Evolutionary conservation across 495 filamentous ascomycete species (phyloP).

Genomic region (Annulohypoxylon maeteangense): DNA sequence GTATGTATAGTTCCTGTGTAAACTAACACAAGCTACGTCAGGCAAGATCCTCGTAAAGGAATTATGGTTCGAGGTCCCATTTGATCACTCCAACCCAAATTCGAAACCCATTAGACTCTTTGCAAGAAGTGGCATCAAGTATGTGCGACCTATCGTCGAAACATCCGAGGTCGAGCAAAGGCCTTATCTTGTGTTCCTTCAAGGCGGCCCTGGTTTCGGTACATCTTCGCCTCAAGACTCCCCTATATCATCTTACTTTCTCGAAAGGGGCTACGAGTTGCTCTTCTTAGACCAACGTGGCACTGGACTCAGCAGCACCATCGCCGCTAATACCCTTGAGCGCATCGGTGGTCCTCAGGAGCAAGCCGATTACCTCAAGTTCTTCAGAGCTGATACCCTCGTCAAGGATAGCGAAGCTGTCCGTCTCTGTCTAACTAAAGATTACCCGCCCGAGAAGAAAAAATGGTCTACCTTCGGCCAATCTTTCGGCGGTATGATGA

Average conservation of each 20-base stretch:
- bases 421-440: constrained; percentile 73
- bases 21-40: constrained; percentile 44
- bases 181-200: constrained; percentile 69
- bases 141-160: constrained; percentile 68
- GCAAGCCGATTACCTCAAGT: constrained; percentile 84
- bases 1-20: background rate
- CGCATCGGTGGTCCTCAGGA: constrained; percentile 67
- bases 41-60: constrained; percentile 82
- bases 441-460: constrained; percentile 74
- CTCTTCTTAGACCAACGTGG: constrained; percentile 90
- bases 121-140: constrained; percentile 73
- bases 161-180: constrained; percentile 57
- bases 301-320: constrained; percentile 82
- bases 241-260: constrained; percentile 70
- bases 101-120: constrained; percentile 76
- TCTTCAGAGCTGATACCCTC: constrained; percentile 89
- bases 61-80: constrained; percentile 85
- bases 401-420: constrained; percentile 92
- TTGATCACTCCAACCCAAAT: constrained; percentile 73
- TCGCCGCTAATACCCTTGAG: constrained; percentile 75
- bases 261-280: constrained; percentile 85
- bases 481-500: constrained; percentile 91
- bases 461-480: constrained; percentile 90
- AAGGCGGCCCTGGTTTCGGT: constrained; percentile 83
- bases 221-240: constrained; percentile 77